A percentile compares a stretch with the other conserved stretches of the same genome.
These are phyloP conservation scores for Trichoderma cornu-damae DNA, from an alignment of 2,329 filamentous ascomycete species.

Conservation along the genomic window DNA sequence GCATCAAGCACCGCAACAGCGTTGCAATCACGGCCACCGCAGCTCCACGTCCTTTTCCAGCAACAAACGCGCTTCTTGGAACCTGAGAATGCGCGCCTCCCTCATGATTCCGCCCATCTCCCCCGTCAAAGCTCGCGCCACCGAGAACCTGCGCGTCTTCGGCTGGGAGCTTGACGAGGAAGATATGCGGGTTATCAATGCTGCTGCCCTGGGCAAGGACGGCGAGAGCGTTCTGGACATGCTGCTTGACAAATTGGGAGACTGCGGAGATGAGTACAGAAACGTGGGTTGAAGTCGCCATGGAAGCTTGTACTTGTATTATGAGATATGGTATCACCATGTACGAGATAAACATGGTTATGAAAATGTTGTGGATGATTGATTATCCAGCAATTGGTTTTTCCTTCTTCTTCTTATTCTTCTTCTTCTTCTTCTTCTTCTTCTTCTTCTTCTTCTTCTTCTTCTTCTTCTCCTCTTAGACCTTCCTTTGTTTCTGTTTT, in stretches of 20 bases:
- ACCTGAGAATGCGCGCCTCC: background rate
- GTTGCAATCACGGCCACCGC: background rate
- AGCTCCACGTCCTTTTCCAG: background rate
- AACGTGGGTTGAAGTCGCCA: slow-evolving; percentile 10
- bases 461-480: too few species aligned
- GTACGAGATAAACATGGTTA: too few species aligned
- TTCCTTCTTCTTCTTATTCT: background rate
- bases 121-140: slow-evolving; percentile 17
- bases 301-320: background rate
- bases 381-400: background rate
- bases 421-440: too few species aligned
- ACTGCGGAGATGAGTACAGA: slow-evolving; percentile 26
- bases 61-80: background rate
- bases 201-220: slow-evolving; percentile 19
- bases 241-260: slow-evolving; percentile 32
- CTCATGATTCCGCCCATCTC: background rate
- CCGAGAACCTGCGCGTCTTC: slow-evolving; percentile 24
- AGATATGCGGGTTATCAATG: slow-evolving; percentile 26
- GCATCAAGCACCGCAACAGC: background rate
- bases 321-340: too few species aligned
- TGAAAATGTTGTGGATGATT: background rate
- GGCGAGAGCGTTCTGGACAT: slow-evolving; percentile 21
- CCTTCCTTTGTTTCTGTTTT: too few species aligned
- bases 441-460: too few species aligned
- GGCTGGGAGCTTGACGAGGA: slow-evolving; percentile 21